Evolutionary conservation across 2,329 filamentous ascomycete genomes (phyloP), one percentile per base, ranked within the genome.

Genomic region (Sordariomycetes sp.): DNA sequence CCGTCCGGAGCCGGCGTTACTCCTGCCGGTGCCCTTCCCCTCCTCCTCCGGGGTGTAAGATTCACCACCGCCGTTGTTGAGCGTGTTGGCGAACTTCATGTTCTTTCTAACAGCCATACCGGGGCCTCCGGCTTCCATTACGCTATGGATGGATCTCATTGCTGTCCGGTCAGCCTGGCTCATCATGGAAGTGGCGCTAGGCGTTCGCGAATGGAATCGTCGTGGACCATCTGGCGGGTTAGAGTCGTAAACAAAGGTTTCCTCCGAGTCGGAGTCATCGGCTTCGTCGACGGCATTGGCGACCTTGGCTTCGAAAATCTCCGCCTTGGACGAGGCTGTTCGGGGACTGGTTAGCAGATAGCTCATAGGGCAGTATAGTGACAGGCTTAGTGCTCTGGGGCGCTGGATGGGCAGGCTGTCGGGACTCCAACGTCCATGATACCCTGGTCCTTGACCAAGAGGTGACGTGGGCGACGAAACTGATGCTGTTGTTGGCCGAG

Each of bases 181-280:
- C 22, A 71, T 79, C 80, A 87, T 85, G 6, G 93, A 97, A 3
- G 93, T 95, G 51, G 91, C 89, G 71, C 92, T 97, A 7, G 94
- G 94, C 1, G 94, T 99, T 62, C 94, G 85, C 22, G 93, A 97
- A 72, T 97, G 93, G 71, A 93, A 90, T 61, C 91, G 83, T 62
- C 84, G 82, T n/a, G 81, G 81, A 55, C 69, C 72, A 63, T 88
- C 85, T 56, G 90, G 89, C 11, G 93, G 94, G 67, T 99, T 99
- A 28, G 94, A 97, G 71, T 99, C 94, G 73, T 99, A 99, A 18
- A 99, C 94, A 71, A 97, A 99, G 0, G 94, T 97, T 72, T 97
- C 94, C 67, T 97, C 94, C 1, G 93, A 97, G 70, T 99, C 94
- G 7, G 93, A 97, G 14, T 93, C 96, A 70, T 97, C 89, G 52